Percentiles rank a stretch among this genome's conserved stretches.
phyloP scores from a whole-genome alignment of 2,329 filamentous ascomycete genomes.

The Cryoendolithus antarcticus region DNA sequence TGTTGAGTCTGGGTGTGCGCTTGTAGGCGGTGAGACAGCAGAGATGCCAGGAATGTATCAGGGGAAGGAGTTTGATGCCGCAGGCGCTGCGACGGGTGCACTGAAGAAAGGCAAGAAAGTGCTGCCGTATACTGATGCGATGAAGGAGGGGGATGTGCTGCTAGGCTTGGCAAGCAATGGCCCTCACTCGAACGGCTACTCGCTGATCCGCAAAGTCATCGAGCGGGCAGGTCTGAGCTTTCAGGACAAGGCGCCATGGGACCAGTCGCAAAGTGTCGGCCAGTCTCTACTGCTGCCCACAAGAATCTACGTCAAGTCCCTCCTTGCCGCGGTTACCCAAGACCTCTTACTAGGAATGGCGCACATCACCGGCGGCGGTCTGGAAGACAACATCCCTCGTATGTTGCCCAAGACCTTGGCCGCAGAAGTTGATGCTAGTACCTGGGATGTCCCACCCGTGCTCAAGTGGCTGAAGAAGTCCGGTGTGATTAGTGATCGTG shows the following conservation, averaged over 20 bases:
- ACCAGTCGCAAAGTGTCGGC: conserved; percentile 50
- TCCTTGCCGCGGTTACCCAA: conserved; percentile 48
- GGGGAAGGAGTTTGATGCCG: conserved; percentile 82
- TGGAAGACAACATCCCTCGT: conserved; percentile 86
- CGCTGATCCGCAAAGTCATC: conserved; percentile 83
- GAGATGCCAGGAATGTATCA: conserved; percentile 97
- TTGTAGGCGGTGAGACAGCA: conserved; percentile 94
- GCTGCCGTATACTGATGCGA: conserved; percentile 62
- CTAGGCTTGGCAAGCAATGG: conserved; percentile 77
- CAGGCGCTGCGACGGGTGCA: conserved; percentile 78
- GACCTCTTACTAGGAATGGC: conserved; percentile 77
- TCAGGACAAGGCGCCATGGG: conserved; percentile 65
- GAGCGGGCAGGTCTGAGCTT: conserved; percentile 62
- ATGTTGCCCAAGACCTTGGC: conserved; percentile 72
- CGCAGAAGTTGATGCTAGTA: conserved; percentile 64
- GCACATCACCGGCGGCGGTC: conserved; percentile 91
- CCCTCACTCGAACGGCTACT: conserved; percentile 94
- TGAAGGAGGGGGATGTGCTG: conserved; percentile 73
- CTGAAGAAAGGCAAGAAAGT: conserved; percentile 53
- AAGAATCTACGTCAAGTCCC: conserved; percentile 72
- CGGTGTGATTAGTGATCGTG: conserved; percentile 57
- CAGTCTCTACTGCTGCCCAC: conserved; percentile 76
- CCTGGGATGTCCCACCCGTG: conserved; percentile 65
- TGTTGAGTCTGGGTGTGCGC: conserved; percentile 68
- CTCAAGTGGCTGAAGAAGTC: conserved; percentile 75